Evolutionary conservation across 2,329 filamentous ascomycete genomes (phyloP), one percentile per base, ranked within the genome.

Genomic region (Aspergillus ustus): DNA sequence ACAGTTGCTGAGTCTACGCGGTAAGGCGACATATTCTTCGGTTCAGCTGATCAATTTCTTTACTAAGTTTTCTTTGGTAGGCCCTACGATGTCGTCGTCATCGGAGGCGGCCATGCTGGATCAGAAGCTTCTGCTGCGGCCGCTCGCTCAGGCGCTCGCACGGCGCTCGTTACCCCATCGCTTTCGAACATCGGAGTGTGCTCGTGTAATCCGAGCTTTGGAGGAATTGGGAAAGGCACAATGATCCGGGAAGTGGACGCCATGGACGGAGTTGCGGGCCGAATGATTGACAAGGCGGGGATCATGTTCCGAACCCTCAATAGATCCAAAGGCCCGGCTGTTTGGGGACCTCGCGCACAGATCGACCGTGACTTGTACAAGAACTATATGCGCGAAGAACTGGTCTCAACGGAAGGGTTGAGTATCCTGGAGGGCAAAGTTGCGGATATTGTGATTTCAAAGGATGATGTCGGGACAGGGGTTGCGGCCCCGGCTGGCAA

Each of bases 161-260:
- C 95, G 46, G 94, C 91, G 1, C 85, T 99, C 67, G 84, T 99
- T 52, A 99, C 95, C 1, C 95, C 94, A 2, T 92, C 91, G 63
- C 78, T 92, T 61, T 89, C 93, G 62, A 97, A 97, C 70, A 88
- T 98, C 20, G 94, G 94, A 59, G 92, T 95, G 31, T 98, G 94
- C 80, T 97, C 93, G 40, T 98, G 94, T 80, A 98, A 98, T 75
- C 94, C 94, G 1, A 96, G 92, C 66, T 96, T 99, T 73, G 95
- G 95, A 44, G 95, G 95, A n/a, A 98, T 99, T 69, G 95, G 95
- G 49, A 99, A 99, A 76, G 95, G 95, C 17, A 98, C 92, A 9
- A 97, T 99, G 82, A 82, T 99, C 54, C 89, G 94, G 46, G 95
- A 99, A 78, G 89, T 99, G 34, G 95, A 99, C 80, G 95, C 95